Evolutionary conservation across 148 eudicot genomes (phyloP), one percentile per base, ranked within the genome.

Genomic region (Cornus florida): DNA sequence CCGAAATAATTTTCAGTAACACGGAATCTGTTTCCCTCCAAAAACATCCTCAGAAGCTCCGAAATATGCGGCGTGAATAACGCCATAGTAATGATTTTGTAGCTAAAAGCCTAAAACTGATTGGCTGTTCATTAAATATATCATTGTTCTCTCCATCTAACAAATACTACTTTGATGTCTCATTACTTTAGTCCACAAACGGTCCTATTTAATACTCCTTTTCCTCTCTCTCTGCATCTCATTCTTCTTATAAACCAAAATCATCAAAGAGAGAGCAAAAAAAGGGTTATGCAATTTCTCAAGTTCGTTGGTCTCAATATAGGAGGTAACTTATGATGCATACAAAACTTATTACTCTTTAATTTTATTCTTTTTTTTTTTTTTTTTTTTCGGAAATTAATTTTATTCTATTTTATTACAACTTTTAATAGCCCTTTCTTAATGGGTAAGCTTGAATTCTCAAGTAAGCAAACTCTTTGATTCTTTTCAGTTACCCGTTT

Each of bases 61-160:
- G 48, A 38, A 75, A 84, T 39, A 64, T 78, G 74, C 82, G 86
- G 84, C 81, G 67, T 69, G 67, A 38, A 50, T 3, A 46, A 68
- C 2, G 79, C 77, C 43, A 71, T 66, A 57, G 17, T 5, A 35
- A 33, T 17, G 38, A 70, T 62, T 6, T 6, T 43, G 48, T 43
- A 43, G 48, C 67, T 11, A 35, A 0, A 17, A 20, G 7, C 1
- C 10, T 17, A 5, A 35, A 57, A 19, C 35, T 71, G 70, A 62
- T 60, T 9, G 31, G 70, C 31, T n/a, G 19, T 20, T 41, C 28
- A 64, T 46, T 53, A 48, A 48, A 48, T 2, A 12, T 17, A 12
- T 53, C 59, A 12, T 1, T 53, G 3, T 10, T 17, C 41, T 19
- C 31, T 33, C 0, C 48, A 6, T 35, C 5, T 35, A 35, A 35